These are phyloP conservation scores for Gardenia jasminoides DNA, from an alignment of 257 asterid species.

Conservation along the genomic window DNA sequence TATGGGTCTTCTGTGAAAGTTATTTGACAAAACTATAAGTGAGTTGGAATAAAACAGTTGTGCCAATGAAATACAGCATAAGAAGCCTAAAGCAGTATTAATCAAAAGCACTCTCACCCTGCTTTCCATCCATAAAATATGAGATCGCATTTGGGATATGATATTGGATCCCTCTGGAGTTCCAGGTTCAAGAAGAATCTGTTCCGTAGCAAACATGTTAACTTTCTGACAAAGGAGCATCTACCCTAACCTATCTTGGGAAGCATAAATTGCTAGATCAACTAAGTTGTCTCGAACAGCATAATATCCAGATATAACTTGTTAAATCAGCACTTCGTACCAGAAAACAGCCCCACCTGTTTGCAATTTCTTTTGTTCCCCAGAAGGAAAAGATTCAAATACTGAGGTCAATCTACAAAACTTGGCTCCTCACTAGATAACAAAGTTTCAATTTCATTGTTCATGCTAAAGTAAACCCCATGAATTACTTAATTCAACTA, in stretches of 20 bases:
- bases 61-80: neutral
- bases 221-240: neutral
- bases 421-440: neutral
- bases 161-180: constrained; percentile 95
- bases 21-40: constrained; percentile 14
- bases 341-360: neutral
- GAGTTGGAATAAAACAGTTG: neutral
- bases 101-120: constrained; percentile 52
- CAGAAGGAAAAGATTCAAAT: neutral
- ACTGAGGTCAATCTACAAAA: neutral
- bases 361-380: neutral
- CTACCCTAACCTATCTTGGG: neutral
- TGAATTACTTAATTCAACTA: neutral
- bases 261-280: neutral
- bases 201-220: constrained; percentile 28
- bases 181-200: constrained; percentile 95
- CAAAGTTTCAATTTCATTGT: neutral
- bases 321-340: neutral
- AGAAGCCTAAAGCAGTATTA: constrained; percentile 12
- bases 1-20: constrained; percentile 59
- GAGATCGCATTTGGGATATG: constrained; percentile 91
- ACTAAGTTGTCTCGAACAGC: neutral
- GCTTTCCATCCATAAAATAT: constrained; percentile 92
- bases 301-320: neutral
- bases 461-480: neutral